Percentiles rank a stretch among this genome's conserved stretches.
Evolutionary conservation across 2,329 filamentous ascomycete species (phyloP).

Genomic region (Colletotrichum sp.): DNA sequence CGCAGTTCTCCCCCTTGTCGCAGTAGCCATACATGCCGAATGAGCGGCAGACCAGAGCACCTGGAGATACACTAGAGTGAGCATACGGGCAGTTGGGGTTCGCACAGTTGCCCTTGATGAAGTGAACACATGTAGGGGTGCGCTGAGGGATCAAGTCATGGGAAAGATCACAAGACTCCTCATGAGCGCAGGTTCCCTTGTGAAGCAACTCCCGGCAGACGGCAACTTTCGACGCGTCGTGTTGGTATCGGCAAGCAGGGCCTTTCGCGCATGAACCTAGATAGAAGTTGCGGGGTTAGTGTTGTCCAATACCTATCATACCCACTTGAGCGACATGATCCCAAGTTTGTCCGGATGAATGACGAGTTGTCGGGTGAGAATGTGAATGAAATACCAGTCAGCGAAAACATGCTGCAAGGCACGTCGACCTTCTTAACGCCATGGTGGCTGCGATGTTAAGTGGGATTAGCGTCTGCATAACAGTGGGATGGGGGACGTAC

Average conservation of each 20-base stretch:
- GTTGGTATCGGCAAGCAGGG: slow-evolving; percentile 77
- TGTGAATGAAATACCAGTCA: slow-evolving; percentile 67
- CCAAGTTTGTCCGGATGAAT: not conserved
- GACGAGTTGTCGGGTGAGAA: slow-evolving; percentile 32
- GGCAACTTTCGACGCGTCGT: slow-evolving; percentile 86
- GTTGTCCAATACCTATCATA: slow-evolving; percentile 43
- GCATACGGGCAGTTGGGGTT: slow-evolving; percentile 87
- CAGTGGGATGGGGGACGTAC: slow-evolving; percentile 55
- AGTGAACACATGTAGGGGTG: slow-evolving; percentile 88
- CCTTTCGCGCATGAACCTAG: slow-evolving; percentile 87
- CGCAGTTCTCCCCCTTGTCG: slow-evolving; percentile 77
- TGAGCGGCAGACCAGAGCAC: slow-evolving; percentile 79
- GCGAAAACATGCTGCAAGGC: slow-evolving; percentile 75
- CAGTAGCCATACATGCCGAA: slow-evolving; percentile 93
- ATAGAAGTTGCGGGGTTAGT: slow-evolving; percentile 46
- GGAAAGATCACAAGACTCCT: slow-evolving; percentile 86
- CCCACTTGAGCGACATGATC: not conserved
- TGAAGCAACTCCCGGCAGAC: slow-evolving; percentile 88
- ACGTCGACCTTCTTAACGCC: slow-evolving; percentile 73
- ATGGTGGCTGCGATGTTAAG: slow-evolving; percentile 44
- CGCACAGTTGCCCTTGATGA: slow-evolving; percentile 86
- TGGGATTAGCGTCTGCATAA: slow-evolving; percentile 40
- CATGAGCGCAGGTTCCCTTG: slow-evolving; percentile 77
- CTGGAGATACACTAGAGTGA: slow-evolving; percentile 79
- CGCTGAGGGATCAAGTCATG: slow-evolving; percentile 85